Conservation (phyloP, 805 yeast species). For the Yarrowia deformans region DNA sequence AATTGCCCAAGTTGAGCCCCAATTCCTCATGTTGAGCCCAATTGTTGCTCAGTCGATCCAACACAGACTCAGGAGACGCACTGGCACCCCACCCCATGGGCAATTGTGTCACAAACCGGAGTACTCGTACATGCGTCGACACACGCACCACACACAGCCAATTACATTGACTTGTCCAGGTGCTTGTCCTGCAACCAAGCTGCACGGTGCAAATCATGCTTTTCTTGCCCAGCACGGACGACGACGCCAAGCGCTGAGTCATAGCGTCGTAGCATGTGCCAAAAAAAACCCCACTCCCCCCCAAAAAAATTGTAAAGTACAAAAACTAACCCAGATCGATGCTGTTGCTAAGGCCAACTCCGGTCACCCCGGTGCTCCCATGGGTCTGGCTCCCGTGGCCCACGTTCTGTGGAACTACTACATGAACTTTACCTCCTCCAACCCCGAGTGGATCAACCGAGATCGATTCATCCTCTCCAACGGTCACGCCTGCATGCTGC, state of each 20-base stretch:
- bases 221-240: background rate
- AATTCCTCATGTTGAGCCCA: too few species aligned
- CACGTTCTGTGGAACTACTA: conserved; percentile 79
- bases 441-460: conserved; percentile 92
- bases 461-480: conserved; percentile 94
- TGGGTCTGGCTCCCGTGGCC: conserved; percentile 96
- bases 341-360: conserved; percentile 87
- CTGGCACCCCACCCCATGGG: too few species aligned
- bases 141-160: background rate
- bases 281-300: too few species aligned
- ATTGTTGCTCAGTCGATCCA: too few species aligned
- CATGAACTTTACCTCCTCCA: conserved; percentile 86
- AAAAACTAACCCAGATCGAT: conserved; percentile 61
- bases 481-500: conserved; percentile 94
- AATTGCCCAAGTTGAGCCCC: too few species aligned
- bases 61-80: too few species aligned
- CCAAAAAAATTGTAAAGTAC: background rate
- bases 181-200: background rate
- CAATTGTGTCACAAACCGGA: background rate
- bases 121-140: too few species aligned
- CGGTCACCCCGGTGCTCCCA: conserved; percentile 99
- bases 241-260: conserved; percentile 10
- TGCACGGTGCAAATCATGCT: conserved; percentile 6
- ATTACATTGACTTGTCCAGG: background rate
- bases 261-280: background rate